Conservation (phyloP, 2,329 filamentous ascomycete species). For the Arthrobotrys sphaeroides region DNA sequence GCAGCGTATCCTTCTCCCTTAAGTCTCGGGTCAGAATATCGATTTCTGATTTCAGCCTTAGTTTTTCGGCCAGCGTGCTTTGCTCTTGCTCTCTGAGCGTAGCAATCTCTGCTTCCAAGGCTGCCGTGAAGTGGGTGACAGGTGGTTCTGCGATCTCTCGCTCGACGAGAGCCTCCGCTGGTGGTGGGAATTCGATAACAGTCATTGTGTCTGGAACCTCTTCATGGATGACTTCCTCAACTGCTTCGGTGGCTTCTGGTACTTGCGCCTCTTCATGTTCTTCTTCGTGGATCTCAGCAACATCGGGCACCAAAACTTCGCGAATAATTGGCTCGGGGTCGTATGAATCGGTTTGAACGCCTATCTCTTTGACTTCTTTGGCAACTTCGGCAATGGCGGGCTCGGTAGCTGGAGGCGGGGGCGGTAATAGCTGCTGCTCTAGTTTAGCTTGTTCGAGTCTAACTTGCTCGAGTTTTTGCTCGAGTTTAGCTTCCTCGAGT, state of each 20-base stretch:
- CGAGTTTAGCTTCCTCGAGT: no score
- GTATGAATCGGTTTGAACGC: constrained; percentile 38
- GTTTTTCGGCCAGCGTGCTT: constrained; percentile 30
- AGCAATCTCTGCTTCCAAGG: constrained; percentile 41
- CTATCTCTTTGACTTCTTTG: constrained; percentile 45
- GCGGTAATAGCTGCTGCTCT: not conserved
- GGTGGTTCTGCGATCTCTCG: constrained; percentile 2
- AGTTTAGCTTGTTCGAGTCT: not conserved
- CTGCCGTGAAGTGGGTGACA: constrained; percentile 28
- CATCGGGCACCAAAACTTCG: not conserved
- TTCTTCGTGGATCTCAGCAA: not conserved
- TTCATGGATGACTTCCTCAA: not conserved
- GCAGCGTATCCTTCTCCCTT: constrained; percentile 42
- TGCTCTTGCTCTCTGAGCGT: constrained; percentile 42
- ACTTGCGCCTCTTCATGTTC: no score
- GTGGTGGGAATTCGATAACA: not conserved
- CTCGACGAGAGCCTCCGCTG: not conserved
- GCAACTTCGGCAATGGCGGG: not conserved
- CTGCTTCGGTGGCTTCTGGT: not conserved
- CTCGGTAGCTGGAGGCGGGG: not conserved
- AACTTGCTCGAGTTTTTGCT: no score
- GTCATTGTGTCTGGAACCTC: constrained; percentile 1
- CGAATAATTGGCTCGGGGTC: not conserved
- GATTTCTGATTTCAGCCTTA: constrained; percentile 47
- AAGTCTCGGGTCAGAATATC: constrained; percentile 43